Percentiles rank a stretch among this genome's conserved stretches.
Conservation (phyloP, 1,284 basidiomycete species). For the Sanghuangporus baumii region DNA sequence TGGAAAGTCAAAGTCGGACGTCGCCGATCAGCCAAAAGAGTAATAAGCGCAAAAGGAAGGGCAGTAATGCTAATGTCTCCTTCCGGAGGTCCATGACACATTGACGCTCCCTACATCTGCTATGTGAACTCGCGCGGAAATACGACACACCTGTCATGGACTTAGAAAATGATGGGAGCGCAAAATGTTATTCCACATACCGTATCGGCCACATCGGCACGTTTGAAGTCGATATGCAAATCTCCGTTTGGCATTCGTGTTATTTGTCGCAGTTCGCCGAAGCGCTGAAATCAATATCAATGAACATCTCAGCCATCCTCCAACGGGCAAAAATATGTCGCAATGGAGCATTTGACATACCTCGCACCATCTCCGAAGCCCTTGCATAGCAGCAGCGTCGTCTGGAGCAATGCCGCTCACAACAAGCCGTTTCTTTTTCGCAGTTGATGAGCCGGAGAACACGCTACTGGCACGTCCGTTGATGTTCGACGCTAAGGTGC, state of each 20-base stretch:
- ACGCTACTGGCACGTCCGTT: conserved; percentile 8
- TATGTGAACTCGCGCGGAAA: conserved; percentile 67
- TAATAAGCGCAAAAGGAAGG: background rate
- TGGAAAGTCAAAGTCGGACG: background rate
- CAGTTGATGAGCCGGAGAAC: conserved; percentile 2
- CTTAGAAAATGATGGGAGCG: conserved; percentile 1
- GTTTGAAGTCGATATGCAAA: conserved; percentile 63
- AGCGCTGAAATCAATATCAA: conserved; percentile 39
- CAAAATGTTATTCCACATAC: conserved; percentile 34
- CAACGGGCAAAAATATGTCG: background rate
- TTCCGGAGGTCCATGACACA: conserved; percentile 67
- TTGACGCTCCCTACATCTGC: conserved; percentile 68
- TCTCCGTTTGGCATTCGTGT: conserved; percentile 67
- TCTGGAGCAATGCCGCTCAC: conserved; percentile 33
- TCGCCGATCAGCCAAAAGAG: background rate
- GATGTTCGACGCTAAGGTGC: conserved; percentile 10
- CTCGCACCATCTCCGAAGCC: conserved; percentile 62
- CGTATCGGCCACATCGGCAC: conserved; percentile 71
- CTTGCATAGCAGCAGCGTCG: conserved; percentile 31
- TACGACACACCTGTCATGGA: conserved; percentile 55
- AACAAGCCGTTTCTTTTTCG: conserved; percentile 27
- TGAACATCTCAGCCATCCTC: conserved; percentile 1
- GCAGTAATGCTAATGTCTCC: conserved; percentile 37
- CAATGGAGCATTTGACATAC: conserved; percentile 31
- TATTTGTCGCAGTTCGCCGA: conserved; percentile 68